A percentile compares a stretch with the other conserved stretches of the same genome.
Evolutionary conservation across 805 yeast genomes (phyloP).

Genomic region (Zygosaccharomyces bisporus): DNA sequence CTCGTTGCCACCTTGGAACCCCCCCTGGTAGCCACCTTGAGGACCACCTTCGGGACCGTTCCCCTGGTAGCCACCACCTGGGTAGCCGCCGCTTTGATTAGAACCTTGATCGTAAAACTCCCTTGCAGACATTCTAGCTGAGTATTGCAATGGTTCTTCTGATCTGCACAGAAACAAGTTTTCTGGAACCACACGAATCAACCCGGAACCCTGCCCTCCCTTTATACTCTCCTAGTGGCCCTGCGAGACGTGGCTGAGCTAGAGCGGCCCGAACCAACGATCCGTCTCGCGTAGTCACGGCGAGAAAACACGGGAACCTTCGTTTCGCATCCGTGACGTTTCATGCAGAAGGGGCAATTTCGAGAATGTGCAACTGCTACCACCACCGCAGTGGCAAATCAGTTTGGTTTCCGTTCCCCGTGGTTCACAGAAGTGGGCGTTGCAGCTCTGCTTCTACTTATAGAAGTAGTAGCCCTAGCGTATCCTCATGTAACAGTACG

Average conservation of each 20-base stretch:
- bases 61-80: conserved; percentile 1
- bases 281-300: not conserved
- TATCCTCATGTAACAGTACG: too few species aligned
- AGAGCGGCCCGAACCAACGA: not conserved
- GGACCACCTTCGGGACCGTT: conserved; percentile 22
- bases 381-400: too few species aligned
- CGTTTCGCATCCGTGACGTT: not conserved
- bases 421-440: too few species aligned
- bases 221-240: conserved; percentile 2
- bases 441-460: too few species aligned
- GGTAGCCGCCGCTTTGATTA: not conserved
- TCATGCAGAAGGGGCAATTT: not conserved
- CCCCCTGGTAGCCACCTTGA: conserved; percentile 21
- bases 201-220: not conserved
- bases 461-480: too few species aligned
- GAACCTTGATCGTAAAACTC: conserved; percentile 6
- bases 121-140: conserved; percentile 5
- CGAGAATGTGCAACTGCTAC: too few species aligned
- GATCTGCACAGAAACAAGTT: not conserved
- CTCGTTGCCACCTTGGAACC: conserved; percentile 6
- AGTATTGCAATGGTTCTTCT: not conserved
- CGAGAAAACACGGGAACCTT: not conserved
- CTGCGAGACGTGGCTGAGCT: not conserved
- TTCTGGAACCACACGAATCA: not conserved
- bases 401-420: too few species aligned